Percentiles rank a stretch among this genome's conserved stretches.
These are phyloP conservation scores for Didymella pomorum DNA, from an alignment of 2,329 filamentous ascomycete genomes.

Conservation along the genomic window DNA sequence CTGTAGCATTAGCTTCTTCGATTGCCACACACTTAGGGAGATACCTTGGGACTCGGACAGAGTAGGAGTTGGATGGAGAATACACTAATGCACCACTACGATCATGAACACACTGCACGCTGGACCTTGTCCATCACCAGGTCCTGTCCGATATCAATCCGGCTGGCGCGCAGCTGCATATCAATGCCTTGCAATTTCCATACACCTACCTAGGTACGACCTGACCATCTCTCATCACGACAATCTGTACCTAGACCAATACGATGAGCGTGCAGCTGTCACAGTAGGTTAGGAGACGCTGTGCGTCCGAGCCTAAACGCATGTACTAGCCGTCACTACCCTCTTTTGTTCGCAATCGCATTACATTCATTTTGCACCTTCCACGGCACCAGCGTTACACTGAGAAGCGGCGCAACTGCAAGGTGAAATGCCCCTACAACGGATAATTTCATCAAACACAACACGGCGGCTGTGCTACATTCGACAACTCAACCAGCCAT, in stretches of 20 bases:
- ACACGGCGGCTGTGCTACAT: not conserved
- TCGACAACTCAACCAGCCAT: not conserved
- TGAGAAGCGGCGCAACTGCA: not conserved
- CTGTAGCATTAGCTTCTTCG: conserved; percentile 21
- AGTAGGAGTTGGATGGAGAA: conserved; percentile 16
- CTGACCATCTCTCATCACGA: not conserved
- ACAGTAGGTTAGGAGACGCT: not conserved
- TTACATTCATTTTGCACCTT: not conserved
- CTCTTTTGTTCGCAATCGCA: not conserved
- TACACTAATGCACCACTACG: conserved; percentile 12
- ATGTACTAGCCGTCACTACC: not conserved
- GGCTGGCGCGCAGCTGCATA: too few species aligned
- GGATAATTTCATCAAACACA: not conserved
- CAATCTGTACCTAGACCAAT: not conserved
- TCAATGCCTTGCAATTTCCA: too few species aligned
- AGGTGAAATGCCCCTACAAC: not conserved
- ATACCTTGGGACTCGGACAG: conserved; percentile 33
- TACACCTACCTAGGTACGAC: too few species aligned
- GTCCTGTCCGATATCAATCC: too few species aligned
- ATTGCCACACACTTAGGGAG: conserved; percentile 27
- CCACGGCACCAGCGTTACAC: not conserved
- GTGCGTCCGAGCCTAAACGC: not conserved
- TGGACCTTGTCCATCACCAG: too few species aligned
- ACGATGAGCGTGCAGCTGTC: conserved; percentile 1
- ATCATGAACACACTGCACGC: not conserved